These are phyloP conservation scores for Linnemannia hyalina DNA, from an alignment of 192 early-diverging fungal genomes.

Conservation along the genomic window DNA sequence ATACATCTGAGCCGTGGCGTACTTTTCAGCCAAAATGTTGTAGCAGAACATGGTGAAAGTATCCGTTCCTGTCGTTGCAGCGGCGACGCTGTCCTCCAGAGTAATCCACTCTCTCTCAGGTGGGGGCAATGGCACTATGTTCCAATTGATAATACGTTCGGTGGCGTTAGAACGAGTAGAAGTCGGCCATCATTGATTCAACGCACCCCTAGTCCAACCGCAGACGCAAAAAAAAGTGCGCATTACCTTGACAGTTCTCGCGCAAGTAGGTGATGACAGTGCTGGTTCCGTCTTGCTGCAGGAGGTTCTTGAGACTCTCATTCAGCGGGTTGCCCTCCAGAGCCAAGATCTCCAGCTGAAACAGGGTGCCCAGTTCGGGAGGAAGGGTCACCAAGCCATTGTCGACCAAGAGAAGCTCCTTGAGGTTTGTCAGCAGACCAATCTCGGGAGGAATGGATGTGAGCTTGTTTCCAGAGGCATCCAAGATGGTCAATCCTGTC, in stretches of 20 bases:
- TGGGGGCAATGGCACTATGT: conserved; percentile 77
- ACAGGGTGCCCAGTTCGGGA: conserved; percentile 88
- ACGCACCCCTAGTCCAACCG: background rate
- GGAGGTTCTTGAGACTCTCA: conserved; percentile 79
- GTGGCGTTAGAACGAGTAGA: background rate
- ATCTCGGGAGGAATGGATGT: conserved; percentile 84
- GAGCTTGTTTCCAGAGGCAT: conserved; percentile 90
- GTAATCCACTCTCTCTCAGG: conserved; percentile 88
- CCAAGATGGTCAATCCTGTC: conserved; percentile 75
- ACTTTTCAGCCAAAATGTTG: conserved; percentile 90
- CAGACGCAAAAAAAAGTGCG: background rate
- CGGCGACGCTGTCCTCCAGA: conserved; percentile 77
- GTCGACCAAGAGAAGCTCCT: conserved; percentile 89
- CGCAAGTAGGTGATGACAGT: conserved; percentile 85
- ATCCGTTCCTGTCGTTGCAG: conserved; percentile 69
- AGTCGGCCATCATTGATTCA: background rate
- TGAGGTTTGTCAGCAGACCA: conserved; percentile 81
- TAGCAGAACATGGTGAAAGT: conserved; percentile 90
- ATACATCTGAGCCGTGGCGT: conserved; percentile 86
- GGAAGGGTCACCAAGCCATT: conserved; percentile 87
- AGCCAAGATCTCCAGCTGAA: conserved; percentile 87
- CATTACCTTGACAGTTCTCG: conserved; percentile 83
- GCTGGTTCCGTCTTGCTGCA: conserved; percentile 88
- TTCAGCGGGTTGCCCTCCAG: conserved; percentile 94
- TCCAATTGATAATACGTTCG: background rate